These are phyloP conservation scores for Xylaria cubensis DNA, from an alignment of 495 filamentous ascomycete species.

Conservation along the genomic window DNA sequence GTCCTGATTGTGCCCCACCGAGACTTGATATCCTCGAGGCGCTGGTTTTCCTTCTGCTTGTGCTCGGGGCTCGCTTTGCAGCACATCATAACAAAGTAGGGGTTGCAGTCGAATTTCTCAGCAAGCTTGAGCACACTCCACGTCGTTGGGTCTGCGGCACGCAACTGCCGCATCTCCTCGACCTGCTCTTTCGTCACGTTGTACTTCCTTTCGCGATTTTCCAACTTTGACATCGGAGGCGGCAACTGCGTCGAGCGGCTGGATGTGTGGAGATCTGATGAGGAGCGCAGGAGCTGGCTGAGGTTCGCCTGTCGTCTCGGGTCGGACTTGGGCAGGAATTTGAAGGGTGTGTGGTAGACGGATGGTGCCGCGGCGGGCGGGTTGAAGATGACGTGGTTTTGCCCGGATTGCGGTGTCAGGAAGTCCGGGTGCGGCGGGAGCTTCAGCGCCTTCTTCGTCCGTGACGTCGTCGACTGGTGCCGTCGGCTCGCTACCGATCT, in stretches of 20 bases:
- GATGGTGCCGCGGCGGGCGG: conserved; percentile 85
- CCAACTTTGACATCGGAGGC: conserved; percentile 60
- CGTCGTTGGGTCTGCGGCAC: conserved; percentile 66
- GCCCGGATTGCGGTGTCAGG: conserved; percentile 45
- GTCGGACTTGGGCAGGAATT: conserved; percentile 86
- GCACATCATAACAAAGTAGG: conserved; percentile 72
- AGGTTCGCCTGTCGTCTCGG: conserved; percentile 65
- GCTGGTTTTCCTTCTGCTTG: conserved; percentile 44
- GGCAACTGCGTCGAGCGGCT: conserved; percentile 22
- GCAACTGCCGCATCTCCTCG: conserved; percentile 76
- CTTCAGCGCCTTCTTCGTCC: conserved; percentile 74
- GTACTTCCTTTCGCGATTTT: conserved; percentile 63
- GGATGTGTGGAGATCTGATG: conserved; percentile 27
- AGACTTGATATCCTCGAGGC: conserved; percentile 64
- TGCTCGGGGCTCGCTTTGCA: conserved; percentile 48
- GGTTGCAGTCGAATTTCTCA: conserved; percentile 76
- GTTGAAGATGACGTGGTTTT: conserved; percentile 87
- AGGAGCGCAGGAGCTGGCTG: conserved; percentile 38
- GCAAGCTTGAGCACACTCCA: conserved; percentile 78
- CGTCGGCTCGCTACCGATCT: conserved; percentile 68
- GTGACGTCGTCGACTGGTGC: conserved; percentile 71
- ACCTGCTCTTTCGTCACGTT: conserved; percentile 78
- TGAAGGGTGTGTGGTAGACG: conserved; percentile 84
- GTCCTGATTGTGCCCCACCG: conserved; percentile 76
- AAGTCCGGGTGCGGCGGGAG: conserved; percentile 78